phyloP scores from a whole-genome alignment of 306 rosid genomes.

The Prunus mongolica region DNA sequence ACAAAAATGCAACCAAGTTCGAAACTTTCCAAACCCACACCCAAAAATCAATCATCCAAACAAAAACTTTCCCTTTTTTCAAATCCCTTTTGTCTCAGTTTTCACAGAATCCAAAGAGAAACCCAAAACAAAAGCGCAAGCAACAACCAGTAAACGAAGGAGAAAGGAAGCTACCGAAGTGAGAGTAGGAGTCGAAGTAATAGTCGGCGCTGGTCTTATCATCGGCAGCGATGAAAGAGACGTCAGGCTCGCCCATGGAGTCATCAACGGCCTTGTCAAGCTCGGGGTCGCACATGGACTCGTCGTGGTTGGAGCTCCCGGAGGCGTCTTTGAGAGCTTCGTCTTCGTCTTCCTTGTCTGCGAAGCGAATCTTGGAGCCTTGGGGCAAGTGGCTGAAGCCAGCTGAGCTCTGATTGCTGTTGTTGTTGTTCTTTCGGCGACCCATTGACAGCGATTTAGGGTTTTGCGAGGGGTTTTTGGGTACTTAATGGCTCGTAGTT shows the following conservation, averaged over 20 bases:
- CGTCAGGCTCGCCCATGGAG: conserved; percentile 25
- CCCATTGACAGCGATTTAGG: conserved; percentile 36
- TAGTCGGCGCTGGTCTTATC: conserved; percentile 95
- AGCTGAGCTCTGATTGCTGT: conserved; percentile 24
- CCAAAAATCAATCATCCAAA: neutral
- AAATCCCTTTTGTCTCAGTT: neutral
- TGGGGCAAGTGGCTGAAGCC: conserved; percentile 20
- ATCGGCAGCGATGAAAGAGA: conserved; percentile 38
- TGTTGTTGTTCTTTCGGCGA: conserved; percentile 46
- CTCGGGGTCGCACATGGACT: conserved; percentile 69
- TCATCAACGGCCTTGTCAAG: conserved; percentile 32
- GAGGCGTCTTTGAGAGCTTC: conserved; percentile 52
- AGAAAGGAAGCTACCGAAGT: conserved; percentile 56
- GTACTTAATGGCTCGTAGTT: neutral
- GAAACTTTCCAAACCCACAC: neutral
- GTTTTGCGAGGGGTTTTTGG: neutral
- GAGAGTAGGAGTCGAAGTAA: conserved; percentile 97
- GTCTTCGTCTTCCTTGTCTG: conserved; percentile 29
- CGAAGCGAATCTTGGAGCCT: conserved; percentile 47
- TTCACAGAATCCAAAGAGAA: neutral
- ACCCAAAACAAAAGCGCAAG: neutral
- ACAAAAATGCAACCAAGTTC: neutral
- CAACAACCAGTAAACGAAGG: neutral
- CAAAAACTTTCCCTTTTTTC: neutral
- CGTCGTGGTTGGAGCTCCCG: conserved; percentile 65